A percentile compares a stretch with the other conserved stretches of the same genome.
These are phyloP conservation scores for Candida fluviatilis DNA, from an alignment of 805 yeast genomes.

Conservation along the genomic window DNA sequence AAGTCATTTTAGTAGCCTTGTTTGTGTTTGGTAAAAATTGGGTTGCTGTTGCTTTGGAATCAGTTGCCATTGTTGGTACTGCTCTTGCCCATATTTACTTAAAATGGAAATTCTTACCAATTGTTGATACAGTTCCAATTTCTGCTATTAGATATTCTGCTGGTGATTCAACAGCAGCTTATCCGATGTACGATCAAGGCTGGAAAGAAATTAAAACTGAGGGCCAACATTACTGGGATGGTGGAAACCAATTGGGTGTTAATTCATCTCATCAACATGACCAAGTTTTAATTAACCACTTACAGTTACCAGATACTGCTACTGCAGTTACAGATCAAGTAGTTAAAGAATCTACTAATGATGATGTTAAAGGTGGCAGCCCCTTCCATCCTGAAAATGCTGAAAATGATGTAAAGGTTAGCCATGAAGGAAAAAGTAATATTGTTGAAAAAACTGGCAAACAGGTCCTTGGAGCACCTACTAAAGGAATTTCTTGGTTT, in stretches of 20 bases:
- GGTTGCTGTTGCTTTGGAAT: constrained; percentile 74
- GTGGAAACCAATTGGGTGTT: constrained; percentile 40
- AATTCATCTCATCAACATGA: constrained; percentile 13
- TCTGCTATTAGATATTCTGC: constrained; percentile 51
- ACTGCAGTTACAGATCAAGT: constrained; percentile 7
- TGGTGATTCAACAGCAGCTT: constrained; percentile 40
- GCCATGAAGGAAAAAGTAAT: constrained; percentile 15
- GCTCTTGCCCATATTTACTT: constrained; percentile 55
- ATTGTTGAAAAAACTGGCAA: constrained; percentile 15
- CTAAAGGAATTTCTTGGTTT: constrained; percentile 24
- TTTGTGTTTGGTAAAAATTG: constrained; percentile 76
- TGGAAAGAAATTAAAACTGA: constrained; percentile 48
- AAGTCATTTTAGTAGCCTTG: constrained; percentile 63
- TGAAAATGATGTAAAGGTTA: constrained; percentile 19
- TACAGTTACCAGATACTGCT: constrained; percentile 8
- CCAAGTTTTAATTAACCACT: constrained; percentile 14
- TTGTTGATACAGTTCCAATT: constrained; percentile 66
- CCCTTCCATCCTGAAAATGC: constrained; percentile 12
- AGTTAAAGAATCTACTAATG: background rate
- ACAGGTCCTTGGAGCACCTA: constrained; percentile 14
- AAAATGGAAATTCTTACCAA: constrained; percentile 55
- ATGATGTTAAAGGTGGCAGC: constrained; percentile 1
- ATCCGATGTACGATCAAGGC: constrained; percentile 68
- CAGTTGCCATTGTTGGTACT: constrained; percentile 53
- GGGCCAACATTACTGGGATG: constrained; percentile 47